Percentiles rank a stretch among this genome's conserved stretches.
phyloP scores from a whole-genome alignment of 2,329 filamentous ascomycete species.

The Ascocoryne sarcoides region DNA sequence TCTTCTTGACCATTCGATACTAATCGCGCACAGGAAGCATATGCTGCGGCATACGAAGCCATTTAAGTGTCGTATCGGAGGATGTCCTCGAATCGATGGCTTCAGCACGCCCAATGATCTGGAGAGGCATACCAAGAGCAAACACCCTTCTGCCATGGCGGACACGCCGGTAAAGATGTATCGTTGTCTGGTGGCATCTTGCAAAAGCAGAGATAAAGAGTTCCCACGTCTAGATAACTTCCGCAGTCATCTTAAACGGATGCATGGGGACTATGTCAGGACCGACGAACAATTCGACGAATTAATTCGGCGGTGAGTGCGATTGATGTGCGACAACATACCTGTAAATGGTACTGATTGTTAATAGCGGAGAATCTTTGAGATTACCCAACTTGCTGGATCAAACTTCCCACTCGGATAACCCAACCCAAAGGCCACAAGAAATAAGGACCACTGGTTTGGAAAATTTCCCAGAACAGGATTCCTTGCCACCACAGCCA shows the following conservation, averaged over 20 bases:
- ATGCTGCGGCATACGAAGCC: constrained; percentile 59
- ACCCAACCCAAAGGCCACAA: neutral
- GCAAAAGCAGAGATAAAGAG: constrained; percentile 52
- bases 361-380: constrained; percentile 16
- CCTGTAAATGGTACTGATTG: constrained; percentile 6
- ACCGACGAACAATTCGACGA: constrained; percentile 33
- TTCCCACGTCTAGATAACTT: constrained; percentile 88
- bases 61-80: constrained; percentile 47
- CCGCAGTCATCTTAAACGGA: constrained; percentile 62
- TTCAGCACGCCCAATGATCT: constrained; percentile 79
- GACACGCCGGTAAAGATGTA: constrained; percentile 41
- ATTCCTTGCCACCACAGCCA: too few relatives aligned
- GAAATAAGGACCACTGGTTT: too few relatives aligned
- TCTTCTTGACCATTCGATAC: constrained; percentile 13
- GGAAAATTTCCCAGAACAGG: too few relatives aligned
- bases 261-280: constrained; percentile 41
- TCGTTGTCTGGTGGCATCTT: constrained; percentile 49
- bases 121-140: constrained; percentile 65
- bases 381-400: neutral
- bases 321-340: neutral
- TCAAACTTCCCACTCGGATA: too few relatives aligned
- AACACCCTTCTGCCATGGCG: constrained; percentile 47
- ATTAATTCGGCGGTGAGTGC: constrained; percentile 39
- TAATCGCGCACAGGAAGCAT: constrained; percentile 56
- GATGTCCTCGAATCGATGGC: constrained; percentile 52